Base-by-base conservation (phyloP, 2,329 filamentous ascomycete species). In the Samsoniella hepiali region DNA sequence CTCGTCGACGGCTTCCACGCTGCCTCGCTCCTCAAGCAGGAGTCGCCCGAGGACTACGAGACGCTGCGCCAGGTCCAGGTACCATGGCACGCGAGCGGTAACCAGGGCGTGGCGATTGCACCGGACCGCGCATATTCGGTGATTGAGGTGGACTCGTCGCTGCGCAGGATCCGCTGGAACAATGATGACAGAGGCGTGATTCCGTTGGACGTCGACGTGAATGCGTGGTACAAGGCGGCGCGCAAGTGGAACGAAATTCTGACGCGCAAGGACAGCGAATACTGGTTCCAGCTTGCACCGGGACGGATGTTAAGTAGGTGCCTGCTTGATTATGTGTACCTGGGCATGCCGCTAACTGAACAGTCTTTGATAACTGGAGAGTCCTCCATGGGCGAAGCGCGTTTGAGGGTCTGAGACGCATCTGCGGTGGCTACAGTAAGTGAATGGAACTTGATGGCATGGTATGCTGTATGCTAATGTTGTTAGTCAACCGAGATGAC, bases 321-420 rank as follows among this genome's bases (percentile, higher is more conserved):
- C 31, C n/a, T 7, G 27, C 2, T 51, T 29, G 22, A 38, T 17
- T 13, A 10, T 38, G 9, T 42, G 9, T 27, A 27, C 27, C 13
- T 31, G 36, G 27, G 29, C 3, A 6, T 13, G 34, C 10, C 3
- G 47, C 59, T 60, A 51, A 64, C n/a, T 55, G 6, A 44, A 11
- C 69, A 91, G 90, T 98, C 54, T 97, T 99, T 74, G 91, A 99
- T 73, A 98, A 99, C 72, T 97, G 94, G 93, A 85, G 95, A 64
- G 90, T 97, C 40, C 78, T 98, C 69, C 95, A 99, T 75, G 95
- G 94, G 1, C 82, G 95, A 69, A 88, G 88, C 58, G 85, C 85
- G 0, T 99, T 98, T 71, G 89, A 88, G 6, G 95, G 95, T 1
- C 87, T 90, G 72, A 82, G 95, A 68, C 87, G 93, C 68, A 91